Evolutionary conservation across 371 early-diverging fungal genomes (phyloP), one percentile per base, ranked within the genome.

Genomic region (Parasitella parasitica): DNA sequence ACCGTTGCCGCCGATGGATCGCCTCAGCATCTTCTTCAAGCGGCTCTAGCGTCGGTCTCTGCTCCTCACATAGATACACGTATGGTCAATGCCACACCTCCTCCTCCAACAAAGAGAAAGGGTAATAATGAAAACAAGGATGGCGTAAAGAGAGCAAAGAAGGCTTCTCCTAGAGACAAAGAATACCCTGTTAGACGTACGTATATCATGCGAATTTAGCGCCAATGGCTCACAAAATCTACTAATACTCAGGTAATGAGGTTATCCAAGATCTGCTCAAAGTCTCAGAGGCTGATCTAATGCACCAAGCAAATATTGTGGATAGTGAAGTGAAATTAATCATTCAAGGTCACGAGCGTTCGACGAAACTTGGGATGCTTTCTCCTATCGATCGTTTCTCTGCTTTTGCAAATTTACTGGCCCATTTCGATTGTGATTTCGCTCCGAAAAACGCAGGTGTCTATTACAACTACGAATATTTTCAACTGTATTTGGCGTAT

Each of bases 391-490:
- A 73, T 35, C 76, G 78, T 27, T 78, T 81, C 53, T 69, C 78
- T 5, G 73, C 73, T 1, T 75, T 77, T 64, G 81, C 81, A 34
- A 81, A 81, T 32, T 38, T 76, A 22, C 66, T 75, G n/a, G 77
- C 81, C 3, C 81, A 81, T 30, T 75, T 67, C 46, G 81, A 81
- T 38, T 73, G 77, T 38, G 81, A 81, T 37, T 81, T 78, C 58
- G 81, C 81, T 1, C 81, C 81, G 26, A 76, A 76, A 37, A 81
- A 81, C 53, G 73, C 81, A 3, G 81, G 81, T 13, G 78, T 81
- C 5, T 81, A 81, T 52, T 81, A 64, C 48, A 81, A 81, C 20
- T 76, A 71, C 41, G 81, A 81, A 26, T 81, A 81, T 62, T 77
- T 76, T 55, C 81, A 78, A 34, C 64, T 81, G 1, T 78, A 73